Evolutionary conservation across 1,139 yeast genomes (phyloP).

Genomic region (Pichia sp.): DNA sequence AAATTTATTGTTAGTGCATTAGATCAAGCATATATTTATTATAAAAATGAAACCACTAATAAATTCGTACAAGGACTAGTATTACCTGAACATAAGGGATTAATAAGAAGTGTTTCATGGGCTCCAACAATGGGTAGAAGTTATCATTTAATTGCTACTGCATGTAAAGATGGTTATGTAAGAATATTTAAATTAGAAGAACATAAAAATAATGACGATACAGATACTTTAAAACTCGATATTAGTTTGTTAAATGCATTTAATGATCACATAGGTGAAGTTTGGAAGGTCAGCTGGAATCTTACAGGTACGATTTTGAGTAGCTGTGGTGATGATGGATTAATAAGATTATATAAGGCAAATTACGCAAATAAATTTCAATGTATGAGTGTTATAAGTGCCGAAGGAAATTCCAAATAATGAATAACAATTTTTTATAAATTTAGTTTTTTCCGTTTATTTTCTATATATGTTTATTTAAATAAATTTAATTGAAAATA

Average conservation of each 20-base stretch:
- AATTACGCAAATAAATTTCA: constrained; percentile 81
- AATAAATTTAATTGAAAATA: no score
- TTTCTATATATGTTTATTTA: not conserved
- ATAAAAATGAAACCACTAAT: constrained; percentile 39
- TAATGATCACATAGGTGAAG: constrained; percentile 45
- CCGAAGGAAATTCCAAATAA: constrained; percentile 34
- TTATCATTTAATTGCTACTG: constrained; percentile 86
- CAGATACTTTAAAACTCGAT: constrained; percentile 17
- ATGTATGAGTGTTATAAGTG: constrained; percentile 83
- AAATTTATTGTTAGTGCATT: constrained; percentile 79
- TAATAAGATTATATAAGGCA: constrained; percentile 86
- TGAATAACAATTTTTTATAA: no score
- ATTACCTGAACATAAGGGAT: constrained; percentile 74
- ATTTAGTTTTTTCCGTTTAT: no score
- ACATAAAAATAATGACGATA: constrained; percentile 17
- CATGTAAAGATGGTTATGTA: constrained; percentile 89
- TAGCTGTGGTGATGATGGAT: constrained; percentile 95
- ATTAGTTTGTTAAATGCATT: constrained; percentile 51
- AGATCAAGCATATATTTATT: constrained; percentile 79
- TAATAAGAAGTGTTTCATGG: constrained; percentile 90
- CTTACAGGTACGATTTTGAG: constrained; percentile 87
- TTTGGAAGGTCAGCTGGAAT: constrained; percentile 96
- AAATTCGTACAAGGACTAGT: constrained; percentile 41
- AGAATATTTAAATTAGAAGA: constrained; percentile 73
- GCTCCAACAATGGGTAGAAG: constrained; percentile 95